A percentile compares a stretch with the other conserved stretches of the same genome.
Conservation (phyloP, 1,284 basidiomycete genomes). For the Fomitopsis schrenkii region DNA sequence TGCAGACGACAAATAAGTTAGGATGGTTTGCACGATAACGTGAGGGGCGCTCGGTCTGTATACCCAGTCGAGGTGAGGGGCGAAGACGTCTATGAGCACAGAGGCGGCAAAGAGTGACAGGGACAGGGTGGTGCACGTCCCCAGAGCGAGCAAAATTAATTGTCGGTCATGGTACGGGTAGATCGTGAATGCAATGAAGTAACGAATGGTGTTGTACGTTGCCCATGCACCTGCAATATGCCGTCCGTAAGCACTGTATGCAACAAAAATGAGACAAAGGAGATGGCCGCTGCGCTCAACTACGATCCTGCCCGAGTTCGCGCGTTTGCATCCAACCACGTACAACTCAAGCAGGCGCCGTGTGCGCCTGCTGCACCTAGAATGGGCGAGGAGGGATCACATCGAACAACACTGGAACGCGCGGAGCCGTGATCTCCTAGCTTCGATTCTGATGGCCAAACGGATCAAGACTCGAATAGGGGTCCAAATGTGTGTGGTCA, state of each 20-base stretch:
- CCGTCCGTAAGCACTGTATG: neutral
- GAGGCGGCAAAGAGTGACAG: slow-evolving; percentile 50
- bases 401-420: neutral
- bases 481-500: neutral
- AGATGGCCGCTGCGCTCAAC: neutral
- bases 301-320: neutral
- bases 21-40: slow-evolving; percentile 18
- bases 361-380: neutral
- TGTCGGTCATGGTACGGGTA: slow-evolving; percentile 37
- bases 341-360: neutral
- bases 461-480: neutral
- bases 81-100: slow-evolving; percentile 38
- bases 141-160: slow-evolving; percentile 48
- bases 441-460: neutral
- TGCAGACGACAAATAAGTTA: slow-evolving; percentile 44
- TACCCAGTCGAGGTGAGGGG: slow-evolving; percentile 34
- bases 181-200: slow-evolving; percentile 49
- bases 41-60: slow-evolving; percentile 18
- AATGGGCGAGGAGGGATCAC: neutral
- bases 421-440: neutral
- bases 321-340: neutral
- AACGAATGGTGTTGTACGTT: slow-evolving; percentile 56
- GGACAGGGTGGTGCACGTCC: slow-evolving; percentile 52
- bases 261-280: neutral
- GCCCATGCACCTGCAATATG: slow-evolving; percentile 47